phyloP scores from a whole-genome alignment of 768 basidiomycete species.

The Pleurotus giganteus region DNA sequence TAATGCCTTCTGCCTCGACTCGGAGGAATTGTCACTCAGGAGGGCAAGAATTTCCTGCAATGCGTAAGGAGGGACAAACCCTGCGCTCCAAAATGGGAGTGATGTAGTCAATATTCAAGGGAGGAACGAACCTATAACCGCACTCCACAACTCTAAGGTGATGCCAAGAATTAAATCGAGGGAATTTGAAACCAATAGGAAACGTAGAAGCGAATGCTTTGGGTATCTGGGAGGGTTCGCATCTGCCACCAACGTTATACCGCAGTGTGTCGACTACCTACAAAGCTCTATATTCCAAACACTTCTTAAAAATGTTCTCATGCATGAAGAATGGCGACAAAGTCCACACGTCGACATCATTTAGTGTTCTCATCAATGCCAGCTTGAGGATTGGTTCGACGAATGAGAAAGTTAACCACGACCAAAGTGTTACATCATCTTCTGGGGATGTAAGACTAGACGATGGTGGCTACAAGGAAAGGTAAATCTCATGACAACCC shows the following conservation, averaged over 20 bases:
- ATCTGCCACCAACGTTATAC: background rate
- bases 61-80: slow-evolving; percentile 66
- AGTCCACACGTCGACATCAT: slow-evolving; percentile 56
- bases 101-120: background rate
- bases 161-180: slow-evolving; percentile 65
- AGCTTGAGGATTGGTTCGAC: slow-evolving; percentile 59
- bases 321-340: slow-evolving; percentile 69
- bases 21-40: slow-evolving; percentile 40
- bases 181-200: slow-evolving; percentile 65
- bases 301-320: slow-evolving; percentile 65
- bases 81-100: slow-evolving; percentile 26
- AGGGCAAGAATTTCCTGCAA: slow-evolving; percentile 57
- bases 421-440: slow-evolving; percentile 62
- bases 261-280: slow-evolving; percentile 16
- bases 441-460: slow-evolving; percentile 55
- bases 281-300: slow-evolving; percentile 47
- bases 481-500: slow-evolving; percentile 8
- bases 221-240: slow-evolving; percentile 38
- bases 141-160: slow-evolving; percentile 57
- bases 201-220: slow-evolving; percentile 55
- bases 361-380: slow-evolving; percentile 46
- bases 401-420: slow-evolving; percentile 65
- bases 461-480: slow-evolving; percentile 43
- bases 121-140: slow-evolving; percentile 42
- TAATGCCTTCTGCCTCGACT: slow-evolving; percentile 45